A percentile compares a stretch with the other conserved stretches of the same genome.
Evolutionary conservation across 305 asterid species (phyloP).

Genomic region (Fraxinus albicans): DNA sequence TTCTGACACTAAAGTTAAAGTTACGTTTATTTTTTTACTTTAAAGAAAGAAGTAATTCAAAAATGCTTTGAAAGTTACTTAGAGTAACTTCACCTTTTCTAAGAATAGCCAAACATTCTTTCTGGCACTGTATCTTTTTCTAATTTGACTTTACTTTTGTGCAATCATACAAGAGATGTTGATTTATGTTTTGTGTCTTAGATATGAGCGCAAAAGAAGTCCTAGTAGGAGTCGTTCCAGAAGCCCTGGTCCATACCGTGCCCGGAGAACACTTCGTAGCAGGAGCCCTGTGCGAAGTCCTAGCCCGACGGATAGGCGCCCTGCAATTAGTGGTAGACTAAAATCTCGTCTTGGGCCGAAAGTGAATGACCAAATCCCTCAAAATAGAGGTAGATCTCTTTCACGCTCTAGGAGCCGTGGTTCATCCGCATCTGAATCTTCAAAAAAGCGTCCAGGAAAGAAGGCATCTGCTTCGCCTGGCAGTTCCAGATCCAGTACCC

Average conservation of each 20-base stretch:
- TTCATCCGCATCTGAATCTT: conserved; percentile 45
- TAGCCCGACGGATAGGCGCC: conserved; percentile 54
- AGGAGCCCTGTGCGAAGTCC: conserved; percentile 70
- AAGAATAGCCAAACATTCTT: background rate
- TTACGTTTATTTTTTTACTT: too few species aligned
- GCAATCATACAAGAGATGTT: background rate
- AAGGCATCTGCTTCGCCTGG: conserved; percentile 34
- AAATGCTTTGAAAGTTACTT: background rate
- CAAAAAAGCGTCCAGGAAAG: conserved; percentile 41
- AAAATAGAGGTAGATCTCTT: conserved; percentile 39
- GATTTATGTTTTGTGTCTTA: conserved; percentile 19
- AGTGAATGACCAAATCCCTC: conserved; percentile 32
- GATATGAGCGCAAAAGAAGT: conserved; percentile 67
- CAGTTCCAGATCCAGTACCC: conserved; percentile 60
- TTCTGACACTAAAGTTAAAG: too few species aligned
- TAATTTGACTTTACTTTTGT: background rate
- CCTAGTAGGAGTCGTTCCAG: conserved; percentile 70
- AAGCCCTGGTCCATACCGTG: conserved; percentile 58
- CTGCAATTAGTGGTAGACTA: conserved; percentile 53
- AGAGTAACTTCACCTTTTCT: background rate
- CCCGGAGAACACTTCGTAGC: conserved; percentile 47
- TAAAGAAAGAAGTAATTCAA: too few species aligned
- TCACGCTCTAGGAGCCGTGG: conserved; percentile 62
- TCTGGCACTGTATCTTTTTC: background rate
- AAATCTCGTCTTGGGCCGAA: conserved; percentile 83